phyloP scores from a whole-genome alignment of 176 grass and related monocot genomes.

The Typha latifolia region DNA sequence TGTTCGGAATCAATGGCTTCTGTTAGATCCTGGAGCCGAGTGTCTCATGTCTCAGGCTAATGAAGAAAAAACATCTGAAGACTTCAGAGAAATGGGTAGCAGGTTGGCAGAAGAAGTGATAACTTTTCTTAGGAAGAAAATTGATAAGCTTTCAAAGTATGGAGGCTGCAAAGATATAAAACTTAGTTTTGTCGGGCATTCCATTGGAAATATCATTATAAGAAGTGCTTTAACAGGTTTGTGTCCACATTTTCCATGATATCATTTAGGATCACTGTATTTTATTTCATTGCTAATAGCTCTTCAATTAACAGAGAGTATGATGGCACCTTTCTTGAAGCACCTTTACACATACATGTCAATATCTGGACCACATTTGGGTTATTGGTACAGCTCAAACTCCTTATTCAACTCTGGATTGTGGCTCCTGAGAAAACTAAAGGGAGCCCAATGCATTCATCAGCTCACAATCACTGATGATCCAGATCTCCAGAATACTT shows the following conservation, averaged over 20 bases:
- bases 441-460: constrained; percentile 74
- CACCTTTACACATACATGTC: constrained; percentile 86
- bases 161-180: constrained; percentile 70
- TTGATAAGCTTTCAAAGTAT: constrained; percentile 54
- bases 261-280: neutral
- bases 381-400: constrained; percentile 88
- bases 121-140: constrained; percentile 47
- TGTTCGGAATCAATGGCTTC: constrained; percentile 81
- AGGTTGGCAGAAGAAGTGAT: constrained; percentile 67
- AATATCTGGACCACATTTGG: constrained; percentile 85
- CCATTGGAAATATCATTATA: constrained; percentile 90
- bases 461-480: constrained; percentile 92
- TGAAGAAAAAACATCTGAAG: constrained; percentile 80
- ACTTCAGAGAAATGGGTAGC: constrained; percentile 87
- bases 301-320: constrained; percentile 39
- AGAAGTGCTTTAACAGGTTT: constrained; percentile 74
- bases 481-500: constrained; percentile 64
- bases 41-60: constrained; percentile 80
- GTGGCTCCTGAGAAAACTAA: constrained; percentile 83
- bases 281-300: neutral
- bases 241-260: constrained; percentile 9
- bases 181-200: constrained; percentile 88
- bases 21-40: constrained; percentile 78
- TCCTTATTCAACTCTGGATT: constrained; percentile 90
- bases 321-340: constrained; percentile 60